These are phyloP conservation scores for Bipolaris oryzae DNA, from an alignment of 2,329 filamentous ascomycete genomes.

Conservation along the genomic window DNA sequence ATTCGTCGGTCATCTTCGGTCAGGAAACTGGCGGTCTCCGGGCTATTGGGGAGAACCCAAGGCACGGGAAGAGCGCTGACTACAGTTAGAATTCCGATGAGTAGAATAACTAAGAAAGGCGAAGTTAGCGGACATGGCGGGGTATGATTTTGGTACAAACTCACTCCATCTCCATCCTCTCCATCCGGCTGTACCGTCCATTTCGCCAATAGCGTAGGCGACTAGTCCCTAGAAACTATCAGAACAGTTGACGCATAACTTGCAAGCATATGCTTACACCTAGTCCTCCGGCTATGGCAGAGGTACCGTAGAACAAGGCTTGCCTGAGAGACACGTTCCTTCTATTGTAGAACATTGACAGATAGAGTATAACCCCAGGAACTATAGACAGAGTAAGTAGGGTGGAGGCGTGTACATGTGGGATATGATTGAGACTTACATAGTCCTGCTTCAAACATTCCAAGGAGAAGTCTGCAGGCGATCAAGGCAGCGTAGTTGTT, in stretches of 20 bases:
- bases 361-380: constrained; percentile 35
- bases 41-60: constrained; percentile 59
- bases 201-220: constrained; percentile 35
- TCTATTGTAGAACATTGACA: constrained; percentile 38
- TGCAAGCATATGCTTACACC: constrained; percentile 38
- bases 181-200: constrained; percentile 32
- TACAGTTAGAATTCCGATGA: constrained; percentile 39
- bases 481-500: constrained; percentile 36
- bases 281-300: constrained; percentile 61
- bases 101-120: constrained; percentile 26
- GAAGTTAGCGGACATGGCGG: background rate
- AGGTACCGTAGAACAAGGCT: constrained; percentile 61
- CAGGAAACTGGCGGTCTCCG: constrained; percentile 44
- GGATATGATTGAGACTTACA: background rate
- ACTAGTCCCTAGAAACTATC: constrained; percentile 23
- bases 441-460: constrained; percentile 37
- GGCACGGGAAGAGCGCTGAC: constrained; percentile 53
- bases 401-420: too few relatives aligned
- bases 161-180: constrained; percentile 36
- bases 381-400: constrained; percentile 2
- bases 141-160: background rate
- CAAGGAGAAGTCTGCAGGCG: constrained; percentile 36
- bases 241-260: background rate
- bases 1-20: constrained; percentile 32
- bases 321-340: constrained; percentile 57